These are phyloP conservation scores for Cicer arietinum DNA, from an alignment of 306 rosid genomes.

Conservation along the genomic window DNA sequence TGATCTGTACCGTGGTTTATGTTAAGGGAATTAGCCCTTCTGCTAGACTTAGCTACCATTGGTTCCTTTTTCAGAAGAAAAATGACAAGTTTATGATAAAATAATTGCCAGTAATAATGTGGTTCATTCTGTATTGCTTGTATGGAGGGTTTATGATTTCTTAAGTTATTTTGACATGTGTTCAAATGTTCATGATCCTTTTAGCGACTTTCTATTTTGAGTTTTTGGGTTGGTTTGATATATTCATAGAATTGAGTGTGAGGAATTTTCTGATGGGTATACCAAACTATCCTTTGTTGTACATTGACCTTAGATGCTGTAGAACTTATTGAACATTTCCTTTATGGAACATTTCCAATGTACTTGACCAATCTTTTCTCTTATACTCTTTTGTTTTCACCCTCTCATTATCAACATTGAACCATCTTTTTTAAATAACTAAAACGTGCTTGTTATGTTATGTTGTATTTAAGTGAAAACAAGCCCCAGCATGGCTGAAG, in stretches of 20 bases:
- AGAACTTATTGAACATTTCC: not conserved
- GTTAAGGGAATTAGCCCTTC: not conserved
- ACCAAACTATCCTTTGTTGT: not conserved
- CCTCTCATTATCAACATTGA: not conserved
- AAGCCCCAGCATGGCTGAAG: slow-evolving; percentile 90
- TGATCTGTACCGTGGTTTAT: not conserved
- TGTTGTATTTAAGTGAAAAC: slow-evolving; percentile 69
- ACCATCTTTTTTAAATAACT: slow-evolving; percentile 18
- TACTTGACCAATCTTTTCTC: not conserved
- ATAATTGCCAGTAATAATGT: slow-evolving; percentile 16
- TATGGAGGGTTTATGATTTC: not conserved
- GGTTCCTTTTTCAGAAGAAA: not conserved
- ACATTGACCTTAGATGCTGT: slow-evolving; percentile 1
- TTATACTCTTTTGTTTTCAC: not conserved
- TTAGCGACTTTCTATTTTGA: not conserved
- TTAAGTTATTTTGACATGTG: slow-evolving; percentile 12
- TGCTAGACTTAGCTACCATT: not conserved
- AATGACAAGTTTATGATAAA: not conserved
- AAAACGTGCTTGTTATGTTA: slow-evolving; percentile 34
- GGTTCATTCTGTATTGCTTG: slow-evolving; percentile 23
- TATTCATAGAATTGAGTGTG: not conserved
- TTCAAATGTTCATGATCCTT: not conserved
- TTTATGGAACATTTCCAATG: not conserved
- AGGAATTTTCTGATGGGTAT: not conserved
- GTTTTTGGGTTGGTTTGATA: not conserved